phyloP scores from a whole-genome alignment of 83 land plant species.

The Thuja plicata region DNA sequence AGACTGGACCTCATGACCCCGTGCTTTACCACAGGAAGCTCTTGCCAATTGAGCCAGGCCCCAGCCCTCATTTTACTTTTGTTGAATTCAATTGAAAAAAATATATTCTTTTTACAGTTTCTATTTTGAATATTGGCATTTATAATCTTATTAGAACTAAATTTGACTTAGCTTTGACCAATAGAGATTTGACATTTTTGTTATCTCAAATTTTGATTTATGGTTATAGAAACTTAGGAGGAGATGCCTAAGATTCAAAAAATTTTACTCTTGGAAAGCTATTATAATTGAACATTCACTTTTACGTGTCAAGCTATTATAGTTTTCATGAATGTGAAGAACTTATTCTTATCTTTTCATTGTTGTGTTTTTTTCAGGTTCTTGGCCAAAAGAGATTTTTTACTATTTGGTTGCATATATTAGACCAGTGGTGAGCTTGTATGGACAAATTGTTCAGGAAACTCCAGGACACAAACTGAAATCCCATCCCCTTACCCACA shows the following conservation, averaged over 20 bases:
- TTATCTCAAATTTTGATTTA: neutral
- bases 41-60: too few relatives aligned
- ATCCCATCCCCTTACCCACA: neutral
- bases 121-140: neutral
- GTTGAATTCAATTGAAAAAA: neutral
- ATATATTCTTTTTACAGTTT: neutral
- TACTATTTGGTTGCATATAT: too few relatives aligned
- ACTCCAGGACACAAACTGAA: too few relatives aligned
- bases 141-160: neutral
- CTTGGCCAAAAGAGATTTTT: too few relatives aligned
- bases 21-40: too few relatives aligned
- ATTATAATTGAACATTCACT: neutral
- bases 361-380: too few relatives aligned
- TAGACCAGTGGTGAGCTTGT: too few relatives aligned
- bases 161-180: neutral
- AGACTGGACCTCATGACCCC: too few relatives aligned
- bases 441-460: too few relatives aligned
- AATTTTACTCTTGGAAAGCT: neutral
- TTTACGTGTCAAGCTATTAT: neutral
- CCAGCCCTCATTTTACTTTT: neutral
- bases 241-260: neutral
- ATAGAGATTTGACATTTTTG: neutral
- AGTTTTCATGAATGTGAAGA: neutral
- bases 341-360: neutral
- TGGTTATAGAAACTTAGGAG: neutral